Conservation (phyloP, 441 rosid genomes). For the Erysimum pusillum region DNA sequence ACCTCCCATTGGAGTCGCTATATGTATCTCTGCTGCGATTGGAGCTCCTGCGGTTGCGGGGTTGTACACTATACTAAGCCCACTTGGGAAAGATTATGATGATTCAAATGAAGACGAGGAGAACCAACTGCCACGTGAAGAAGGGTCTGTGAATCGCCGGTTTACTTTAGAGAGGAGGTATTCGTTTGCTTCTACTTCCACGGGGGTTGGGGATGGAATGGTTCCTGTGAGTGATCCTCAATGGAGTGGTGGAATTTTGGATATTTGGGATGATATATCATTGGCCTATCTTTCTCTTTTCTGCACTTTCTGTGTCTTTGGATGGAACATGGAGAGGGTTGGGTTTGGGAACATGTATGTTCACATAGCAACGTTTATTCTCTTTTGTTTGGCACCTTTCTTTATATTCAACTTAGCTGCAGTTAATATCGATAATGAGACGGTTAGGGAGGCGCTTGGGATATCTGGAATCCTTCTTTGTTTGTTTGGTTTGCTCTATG, state of each 20-base stretch:
- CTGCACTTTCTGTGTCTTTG: conserved; percentile 85
- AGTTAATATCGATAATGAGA: conserved; percentile 70
- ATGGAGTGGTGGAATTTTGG: conserved; percentile 90
- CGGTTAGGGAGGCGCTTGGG: conserved; percentile 67
- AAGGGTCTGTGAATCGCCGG: conserved; percentile 50
- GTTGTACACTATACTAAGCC: conserved; percentile 75
- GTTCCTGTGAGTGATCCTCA: conserved; percentile 60
- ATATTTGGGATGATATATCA: conserved; percentile 88
- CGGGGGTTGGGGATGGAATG: conserved; percentile 49
- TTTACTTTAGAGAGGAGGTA: conserved; percentile 59
- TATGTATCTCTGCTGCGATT: conserved; percentile 81
- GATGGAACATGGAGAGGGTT: conserved; percentile 96
- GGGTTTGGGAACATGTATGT: conserved; percentile 97
- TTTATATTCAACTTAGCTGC: conserved; percentile 94
- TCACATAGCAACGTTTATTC: conserved; percentile 84
- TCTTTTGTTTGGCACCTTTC: conserved; percentile 90
- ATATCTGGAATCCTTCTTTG: conserved; percentile 79
- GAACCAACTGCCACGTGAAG: conserved; percentile 54
- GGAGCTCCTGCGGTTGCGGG: conserved; percentile 91
- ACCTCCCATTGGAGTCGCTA: conserved; percentile 83
- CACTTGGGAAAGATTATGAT: conserved; percentile 84
- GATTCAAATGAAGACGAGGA: conserved; percentile 65
- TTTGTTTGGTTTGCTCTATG: conserved; percentile 81
- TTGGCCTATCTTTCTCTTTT: conserved; percentile 82
- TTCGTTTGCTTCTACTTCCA: conserved; percentile 65